These are phyloP conservation scores for Mycena leptocephala DNA, from an alignment of 768 basidiomycete genomes.

Conservation along the genomic window DNA sequence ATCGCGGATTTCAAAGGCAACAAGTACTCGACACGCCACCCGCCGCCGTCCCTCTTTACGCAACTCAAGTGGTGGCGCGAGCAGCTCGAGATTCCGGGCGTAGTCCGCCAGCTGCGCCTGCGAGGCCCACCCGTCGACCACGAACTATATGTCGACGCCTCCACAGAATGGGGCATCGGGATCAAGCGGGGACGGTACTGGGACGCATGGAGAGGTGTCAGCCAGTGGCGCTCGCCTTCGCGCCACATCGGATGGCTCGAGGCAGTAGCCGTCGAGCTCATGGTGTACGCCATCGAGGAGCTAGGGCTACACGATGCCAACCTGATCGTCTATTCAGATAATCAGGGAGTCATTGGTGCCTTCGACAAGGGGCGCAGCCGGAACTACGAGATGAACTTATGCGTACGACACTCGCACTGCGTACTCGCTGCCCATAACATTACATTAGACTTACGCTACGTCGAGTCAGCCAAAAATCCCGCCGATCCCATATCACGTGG, in stretches of 20 bases:
- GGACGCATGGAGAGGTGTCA: conserved; percentile 31
- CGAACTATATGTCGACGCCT: conserved; percentile 36
- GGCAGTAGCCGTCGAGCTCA: conserved; percentile 23
- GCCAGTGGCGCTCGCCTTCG: conserved; percentile 26
- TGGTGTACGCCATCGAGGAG: conserved; percentile 20
- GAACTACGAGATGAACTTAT: conserved; percentile 25
- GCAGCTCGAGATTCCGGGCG: background rate
- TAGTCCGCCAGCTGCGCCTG: background rate
- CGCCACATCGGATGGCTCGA: conserved; percentile 49
- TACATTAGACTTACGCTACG: conserved; percentile 22
- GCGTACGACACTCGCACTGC: conserved; percentile 9
- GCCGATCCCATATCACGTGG: conserved; percentile 8
- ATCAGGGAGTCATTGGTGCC: conserved; percentile 28
- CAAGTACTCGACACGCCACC: background rate
- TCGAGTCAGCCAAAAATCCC: conserved; percentile 12
- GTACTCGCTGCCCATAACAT: conserved; percentile 5
- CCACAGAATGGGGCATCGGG: conserved; percentile 47
- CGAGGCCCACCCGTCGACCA: background rate
- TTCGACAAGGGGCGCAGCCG: conserved; percentile 15
- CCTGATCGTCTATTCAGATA: conserved; percentile 19
- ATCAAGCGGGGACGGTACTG: conserved; percentile 33
- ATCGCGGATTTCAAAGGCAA: background rate
- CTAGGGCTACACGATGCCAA: conserved; percentile 27
- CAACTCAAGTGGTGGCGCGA: background rate
- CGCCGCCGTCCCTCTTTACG: background rate